Evolutionary conservation across 176 grass and related monocot genomes (phyloP).

Genomic region (Chloris gayana): DNA sequence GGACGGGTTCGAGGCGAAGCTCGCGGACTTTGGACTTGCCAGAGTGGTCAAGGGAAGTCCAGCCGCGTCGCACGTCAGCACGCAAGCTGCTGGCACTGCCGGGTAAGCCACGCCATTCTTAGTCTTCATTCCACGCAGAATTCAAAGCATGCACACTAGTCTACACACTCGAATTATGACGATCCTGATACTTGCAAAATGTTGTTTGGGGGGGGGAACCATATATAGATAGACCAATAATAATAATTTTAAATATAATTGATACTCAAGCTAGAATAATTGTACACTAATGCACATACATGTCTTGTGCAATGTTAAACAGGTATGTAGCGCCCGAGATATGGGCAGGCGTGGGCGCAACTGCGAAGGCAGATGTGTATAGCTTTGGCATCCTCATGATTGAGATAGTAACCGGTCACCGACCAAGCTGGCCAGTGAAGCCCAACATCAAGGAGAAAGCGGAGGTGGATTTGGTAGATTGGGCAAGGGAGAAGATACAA

Average conservation of each 20-base stretch:
- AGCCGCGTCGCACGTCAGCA: constrained; percentile 66
- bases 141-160: neutral
- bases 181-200: too few relatives aligned
- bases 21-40: constrained; percentile 84
- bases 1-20: constrained; percentile 63
- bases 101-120: constrained; percentile 43
- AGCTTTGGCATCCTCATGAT: constrained; percentile 77
- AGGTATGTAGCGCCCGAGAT: constrained; percentile 87
- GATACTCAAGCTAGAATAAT: too few relatives aligned
- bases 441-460: neutral
- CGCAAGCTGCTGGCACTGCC: constrained; percentile 72
- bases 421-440: constrained; percentile 68
- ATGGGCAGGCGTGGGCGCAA: constrained; percentile 44
- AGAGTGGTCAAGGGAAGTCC: constrained; percentile 50
- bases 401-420: constrained; percentile 49
- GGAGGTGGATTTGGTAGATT: constrained; percentile 54
- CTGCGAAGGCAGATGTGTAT: constrained; percentile 66
- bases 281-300: too few relatives aligned
- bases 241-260: too few relatives aligned
- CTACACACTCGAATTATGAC: too few relatives aligned
- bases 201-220: too few relatives aligned
- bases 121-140: too few relatives aligned
- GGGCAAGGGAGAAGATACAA: constrained; percentile 56
- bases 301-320: neutral
- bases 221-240: too few relatives aligned